A percentile compares a stretch with the other conserved stretches of the same genome.
These are phyloP conservation scores for Collybia sp. DNA, from an alignment of 768 basidiomycete genomes.

Conservation along the genomic window DNA sequence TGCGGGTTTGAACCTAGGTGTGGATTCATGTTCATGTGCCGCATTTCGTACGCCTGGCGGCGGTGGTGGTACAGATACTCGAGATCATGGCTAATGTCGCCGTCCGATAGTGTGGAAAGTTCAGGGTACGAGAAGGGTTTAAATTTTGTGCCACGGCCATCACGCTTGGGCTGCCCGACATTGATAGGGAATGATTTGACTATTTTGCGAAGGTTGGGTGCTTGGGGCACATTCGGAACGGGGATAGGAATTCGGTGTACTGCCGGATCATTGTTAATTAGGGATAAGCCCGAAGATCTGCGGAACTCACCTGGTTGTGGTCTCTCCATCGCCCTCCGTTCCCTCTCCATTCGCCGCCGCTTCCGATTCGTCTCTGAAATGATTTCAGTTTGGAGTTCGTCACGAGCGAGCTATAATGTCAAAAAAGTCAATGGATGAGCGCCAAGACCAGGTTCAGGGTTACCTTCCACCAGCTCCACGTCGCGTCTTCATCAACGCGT, in stretches of 20 bases:
- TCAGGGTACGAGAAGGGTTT: constrained; percentile 34
- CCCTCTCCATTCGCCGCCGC: constrained; percentile 78
- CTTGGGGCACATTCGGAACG: constrained; percentile 44
- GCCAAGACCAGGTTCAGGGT: constrained; percentile 14
- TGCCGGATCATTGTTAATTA: constrained; percentile 14
- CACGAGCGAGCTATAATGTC: constrained; percentile 55
- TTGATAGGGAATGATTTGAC: constrained; percentile 52
- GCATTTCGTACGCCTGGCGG: constrained; percentile 12
- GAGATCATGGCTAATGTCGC: constrained; percentile 48
- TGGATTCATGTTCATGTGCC: constrained; percentile 6
- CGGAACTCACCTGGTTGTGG: constrained; percentile 60
- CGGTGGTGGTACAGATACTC: constrained; percentile 43
- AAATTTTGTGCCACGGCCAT: constrained; percentile 18
- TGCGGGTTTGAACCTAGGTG: neutral
- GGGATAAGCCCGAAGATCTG: neutral
- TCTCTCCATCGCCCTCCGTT: constrained; percentile 74
- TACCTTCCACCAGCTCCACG: constrained; percentile 94
- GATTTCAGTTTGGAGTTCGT: constrained; percentile 81
- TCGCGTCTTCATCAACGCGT: constrained; percentile 65
- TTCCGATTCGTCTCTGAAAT: constrained; percentile 88
- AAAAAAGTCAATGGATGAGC: constrained; percentile 4
- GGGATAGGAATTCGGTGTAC: constrained; percentile 60
- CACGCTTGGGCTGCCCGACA: constrained; percentile 20
- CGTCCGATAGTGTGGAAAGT: constrained; percentile 39
- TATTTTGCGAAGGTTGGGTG: constrained; percentile 65